These are phyloP conservation scores for Mortierella sp. DNA, from an alignment of 371 early-diverging fungal species.

Conservation along the genomic window DNA sequence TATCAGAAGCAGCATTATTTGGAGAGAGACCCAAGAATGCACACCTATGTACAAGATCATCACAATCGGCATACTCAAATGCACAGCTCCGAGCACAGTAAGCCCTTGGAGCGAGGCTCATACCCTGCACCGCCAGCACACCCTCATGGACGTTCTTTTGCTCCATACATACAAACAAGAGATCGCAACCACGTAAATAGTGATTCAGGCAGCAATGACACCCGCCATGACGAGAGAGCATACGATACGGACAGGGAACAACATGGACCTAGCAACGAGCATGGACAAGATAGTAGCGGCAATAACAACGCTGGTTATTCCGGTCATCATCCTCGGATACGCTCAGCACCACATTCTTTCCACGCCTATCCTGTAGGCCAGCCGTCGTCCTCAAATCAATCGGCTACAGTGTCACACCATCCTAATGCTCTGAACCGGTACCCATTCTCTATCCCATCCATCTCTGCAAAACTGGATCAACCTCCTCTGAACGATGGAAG, in stretches of 20 bases:
- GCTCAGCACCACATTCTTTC: conserved; percentile 32
- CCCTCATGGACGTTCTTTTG: background rate
- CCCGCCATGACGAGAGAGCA: background rate
- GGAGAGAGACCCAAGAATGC: conserved; percentile 11
- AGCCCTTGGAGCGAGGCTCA: background rate
- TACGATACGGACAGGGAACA: background rate
- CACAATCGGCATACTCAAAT: background rate
- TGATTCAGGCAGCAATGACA: background rate
- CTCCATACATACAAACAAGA: background rate
- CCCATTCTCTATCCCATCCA: conserved; percentile 54
- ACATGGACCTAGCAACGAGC: background rate
- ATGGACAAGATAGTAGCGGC: background rate
- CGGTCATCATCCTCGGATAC: conserved; percentile 29
- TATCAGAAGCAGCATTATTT: conserved; percentile 14
- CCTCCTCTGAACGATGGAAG: conserved; percentile 40
- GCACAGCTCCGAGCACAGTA: background rate
- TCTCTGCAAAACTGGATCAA: conserved; percentile 54
- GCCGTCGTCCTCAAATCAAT: background rate
- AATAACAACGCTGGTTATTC: background rate
- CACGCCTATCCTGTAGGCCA: conserved; percentile 3
- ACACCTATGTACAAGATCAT: conserved; percentile 4
- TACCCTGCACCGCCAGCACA: background rate
- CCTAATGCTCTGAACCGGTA: conserved; percentile 54
- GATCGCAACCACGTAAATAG: conserved; percentile 17
- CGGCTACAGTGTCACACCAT: conserved; percentile 43